Evolutionary conservation across 345 rosid species (phyloP).

Genomic region (Aethionema arabicum): DNA sequence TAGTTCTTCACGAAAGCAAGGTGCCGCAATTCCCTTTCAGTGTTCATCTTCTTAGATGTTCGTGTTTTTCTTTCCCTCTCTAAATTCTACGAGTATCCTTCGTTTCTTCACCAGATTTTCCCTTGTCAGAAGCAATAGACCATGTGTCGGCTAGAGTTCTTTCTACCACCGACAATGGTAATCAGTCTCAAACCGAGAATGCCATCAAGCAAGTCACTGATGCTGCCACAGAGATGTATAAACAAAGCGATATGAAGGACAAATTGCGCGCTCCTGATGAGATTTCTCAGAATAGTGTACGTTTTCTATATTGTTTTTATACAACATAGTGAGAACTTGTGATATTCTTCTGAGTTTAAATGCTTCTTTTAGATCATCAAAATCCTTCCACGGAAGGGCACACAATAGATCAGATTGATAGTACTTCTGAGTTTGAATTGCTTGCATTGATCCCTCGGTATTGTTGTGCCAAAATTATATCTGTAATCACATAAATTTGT

Average conservation of each 20-base stretch:
- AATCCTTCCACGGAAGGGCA: neutral
- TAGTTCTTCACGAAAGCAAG: conserved; percentile 30
- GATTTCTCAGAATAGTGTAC: conserved; percentile 36
- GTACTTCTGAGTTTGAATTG: too few relatives aligned
- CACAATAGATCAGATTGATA: neutral
- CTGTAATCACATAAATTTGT: neutral
- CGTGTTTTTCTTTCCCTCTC: neutral
- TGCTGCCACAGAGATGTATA: conserved; percentile 17
- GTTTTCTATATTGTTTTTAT: conserved; percentile 11
- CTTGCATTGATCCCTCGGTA: neutral
- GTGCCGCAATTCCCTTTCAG: conserved; percentile 24
- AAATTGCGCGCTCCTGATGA: conserved; percentile 9
- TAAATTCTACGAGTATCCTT: neutral
- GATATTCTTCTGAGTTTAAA: too few relatives aligned
- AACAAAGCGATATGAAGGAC: conserved; percentile 13
- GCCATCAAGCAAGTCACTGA: conserved; percentile 58
- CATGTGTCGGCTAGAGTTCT: conserved; percentile 74
- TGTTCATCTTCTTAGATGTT: conserved; percentile 9
- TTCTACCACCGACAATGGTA: conserved; percentile 53
- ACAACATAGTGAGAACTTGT: neutral
- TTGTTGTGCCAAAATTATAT: conserved; percentile 10
- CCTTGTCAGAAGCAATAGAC: conserved; percentile 45
- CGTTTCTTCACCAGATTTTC: conserved; percentile 33
- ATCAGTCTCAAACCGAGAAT: conserved; percentile 42
- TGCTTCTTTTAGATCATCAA: conserved; percentile 8